phyloP scores from a whole-genome alignment of 257 asterid species.

The Paraleonurus japonicus region DNA sequence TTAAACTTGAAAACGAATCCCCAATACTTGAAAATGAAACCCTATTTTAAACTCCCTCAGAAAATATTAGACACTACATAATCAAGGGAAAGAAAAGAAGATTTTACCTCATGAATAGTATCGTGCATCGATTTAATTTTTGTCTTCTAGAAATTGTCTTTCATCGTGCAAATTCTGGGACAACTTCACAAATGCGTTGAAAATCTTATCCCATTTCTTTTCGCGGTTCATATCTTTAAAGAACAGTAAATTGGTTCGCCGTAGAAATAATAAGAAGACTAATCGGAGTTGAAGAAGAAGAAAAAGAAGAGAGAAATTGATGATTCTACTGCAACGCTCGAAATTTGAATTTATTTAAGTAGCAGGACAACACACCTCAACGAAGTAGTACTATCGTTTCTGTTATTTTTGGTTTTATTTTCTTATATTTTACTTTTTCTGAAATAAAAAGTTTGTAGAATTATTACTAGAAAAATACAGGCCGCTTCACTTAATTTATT shows the following conservation, averaged over 20 bases:
- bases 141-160: constrained; percentile 52
- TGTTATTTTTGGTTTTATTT: no score
- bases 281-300: neutral
- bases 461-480: no score
- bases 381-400: no score
- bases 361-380: neutral
- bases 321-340: neutral
- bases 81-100: neutral
- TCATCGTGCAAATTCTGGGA: constrained; percentile 49
- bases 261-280: neutral
- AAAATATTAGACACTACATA: neutral
- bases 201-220: constrained; percentile 50
- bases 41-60: constrained; percentile 23
- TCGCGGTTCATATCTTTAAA: constrained; percentile 39
- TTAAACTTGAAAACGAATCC: no score
- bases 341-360: neutral
- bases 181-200: constrained; percentile 46
- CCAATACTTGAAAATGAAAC: constrained; percentile 26
- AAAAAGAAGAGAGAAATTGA: neutral
- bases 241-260: no score
- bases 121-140: constrained; percentile 34
- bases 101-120: constrained; percentile 52
- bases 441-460: no score
- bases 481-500: no score
- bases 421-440: no score